phyloP scores from a whole-genome alignment of 2,329 filamentous ascomycete genomes.

The Hypoxylon sp. region DNA sequence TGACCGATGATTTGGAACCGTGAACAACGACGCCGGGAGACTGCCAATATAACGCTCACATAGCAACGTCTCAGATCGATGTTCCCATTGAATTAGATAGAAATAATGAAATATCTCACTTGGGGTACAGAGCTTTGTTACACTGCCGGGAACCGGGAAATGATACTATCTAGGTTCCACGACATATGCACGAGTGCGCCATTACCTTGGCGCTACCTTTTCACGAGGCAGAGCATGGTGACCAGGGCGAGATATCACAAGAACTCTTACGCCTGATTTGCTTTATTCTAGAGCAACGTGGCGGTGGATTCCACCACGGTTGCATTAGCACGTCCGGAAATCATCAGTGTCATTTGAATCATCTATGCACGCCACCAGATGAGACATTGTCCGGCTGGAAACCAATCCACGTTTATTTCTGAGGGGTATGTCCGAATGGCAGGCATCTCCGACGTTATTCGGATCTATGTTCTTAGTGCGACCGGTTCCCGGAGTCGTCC shows the following conservation, averaged over 20 bases:
- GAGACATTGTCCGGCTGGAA: background rate
- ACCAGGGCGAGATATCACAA: too few species aligned
- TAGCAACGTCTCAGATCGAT: background rate
- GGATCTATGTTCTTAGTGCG: background rate
- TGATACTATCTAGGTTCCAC: background rate
- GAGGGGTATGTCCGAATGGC: background rate
- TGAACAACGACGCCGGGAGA: background rate
- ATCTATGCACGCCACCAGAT: background rate
- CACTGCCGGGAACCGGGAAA: background rate
- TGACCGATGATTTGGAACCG: background rate
- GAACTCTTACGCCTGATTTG: too few species aligned
- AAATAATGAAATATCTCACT: background rate
- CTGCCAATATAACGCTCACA: background rate
- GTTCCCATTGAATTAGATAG: background rate
- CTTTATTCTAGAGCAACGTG: background rate
- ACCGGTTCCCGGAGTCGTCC: background rate
- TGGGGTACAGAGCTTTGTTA: background rate
- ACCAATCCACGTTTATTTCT: background rate
- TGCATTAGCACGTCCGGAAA: background rate
- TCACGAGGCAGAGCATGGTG: background rate
- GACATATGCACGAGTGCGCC: constrained; percentile 1
- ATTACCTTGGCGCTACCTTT: background rate
- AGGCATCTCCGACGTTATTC: background rate
- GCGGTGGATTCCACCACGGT: background rate
- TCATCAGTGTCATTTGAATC: background rate